These are phyloP conservation scores for Lasiodiplodia gonubiensis DNA, from an alignment of 2,329 filamentous ascomycete genomes.

Conservation along the genomic window DNA sequence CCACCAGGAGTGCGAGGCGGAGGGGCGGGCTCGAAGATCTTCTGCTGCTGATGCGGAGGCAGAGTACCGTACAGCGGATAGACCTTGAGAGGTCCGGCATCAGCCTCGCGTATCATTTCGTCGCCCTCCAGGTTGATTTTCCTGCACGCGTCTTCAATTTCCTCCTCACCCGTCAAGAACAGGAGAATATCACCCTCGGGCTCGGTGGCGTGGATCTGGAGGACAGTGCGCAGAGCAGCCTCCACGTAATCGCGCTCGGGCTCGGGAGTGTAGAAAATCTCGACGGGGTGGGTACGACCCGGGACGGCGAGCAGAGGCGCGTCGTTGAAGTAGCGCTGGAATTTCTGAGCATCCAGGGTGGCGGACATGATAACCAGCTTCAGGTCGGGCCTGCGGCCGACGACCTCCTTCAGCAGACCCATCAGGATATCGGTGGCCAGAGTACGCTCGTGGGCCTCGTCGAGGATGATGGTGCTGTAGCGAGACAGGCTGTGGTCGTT, in stretches of 20 bases:
- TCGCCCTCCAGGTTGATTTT: constrained; percentile 92
- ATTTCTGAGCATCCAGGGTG: constrained; percentile 95
- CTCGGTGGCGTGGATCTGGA: constrained; percentile 95
- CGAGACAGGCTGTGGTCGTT: constrained; percentile 86
- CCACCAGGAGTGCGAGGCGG: constrained; percentile 74
- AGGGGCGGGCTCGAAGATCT: constrained; percentile 91
- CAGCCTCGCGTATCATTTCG: constrained; percentile 88
- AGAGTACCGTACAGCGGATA: constrained; percentile 95
- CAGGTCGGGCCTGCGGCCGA: constrained; percentile 83
- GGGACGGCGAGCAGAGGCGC: constrained; percentile 93
- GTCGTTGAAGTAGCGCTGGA: constrained; percentile 95
- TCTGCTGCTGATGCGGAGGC: constrained; percentile 90
- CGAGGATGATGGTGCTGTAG: constrained; percentile 97
- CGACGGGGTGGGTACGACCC: constrained; percentile 92
- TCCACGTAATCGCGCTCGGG: constrained; percentile 97
- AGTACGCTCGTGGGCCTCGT: constrained; percentile 96
- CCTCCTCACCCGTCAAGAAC: constrained; percentile 96
- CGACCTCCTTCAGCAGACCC: constrained; percentile 88
- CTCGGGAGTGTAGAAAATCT: constrained; percentile 98
- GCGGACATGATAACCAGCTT: constrained; percentile 97
- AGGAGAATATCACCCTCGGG: constrained; percentile 90
- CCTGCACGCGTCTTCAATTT: constrained; percentile 94
- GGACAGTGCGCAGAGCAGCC: constrained; percentile 88
- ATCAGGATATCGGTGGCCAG: constrained; percentile 96
- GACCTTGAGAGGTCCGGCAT: constrained; percentile 85